Percentiles rank a stretch among this genome's conserved stretches.
Conservation (phyloP, 768 basidiomycete genomes). For the Rhodotorula babjevae region DNA sequence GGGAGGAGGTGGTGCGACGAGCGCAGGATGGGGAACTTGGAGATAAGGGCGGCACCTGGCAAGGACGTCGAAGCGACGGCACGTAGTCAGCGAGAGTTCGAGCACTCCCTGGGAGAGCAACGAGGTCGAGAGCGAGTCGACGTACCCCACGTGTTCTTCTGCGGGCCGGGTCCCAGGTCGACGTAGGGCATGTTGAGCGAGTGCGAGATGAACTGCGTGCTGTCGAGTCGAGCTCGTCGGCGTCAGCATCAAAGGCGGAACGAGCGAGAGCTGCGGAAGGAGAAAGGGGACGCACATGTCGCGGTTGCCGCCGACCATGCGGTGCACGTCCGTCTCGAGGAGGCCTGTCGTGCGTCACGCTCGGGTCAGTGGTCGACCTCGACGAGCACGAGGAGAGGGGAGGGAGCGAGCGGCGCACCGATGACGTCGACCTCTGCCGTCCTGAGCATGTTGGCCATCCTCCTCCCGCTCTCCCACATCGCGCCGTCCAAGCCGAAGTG, state of each 20-base stretch:
- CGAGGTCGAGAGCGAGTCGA: neutral
- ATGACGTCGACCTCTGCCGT: constrained; percentile 83
- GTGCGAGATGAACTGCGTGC: constrained; percentile 69
- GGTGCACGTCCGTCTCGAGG: constrained; percentile 76
- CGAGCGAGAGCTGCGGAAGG: too few species aligned
- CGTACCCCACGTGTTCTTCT: constrained; percentile 48
- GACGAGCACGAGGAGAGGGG: neutral
- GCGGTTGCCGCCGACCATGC: constrained; percentile 73
- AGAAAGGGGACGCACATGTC: constrained; percentile 59
- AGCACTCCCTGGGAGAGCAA: too few species aligned
- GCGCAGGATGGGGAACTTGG: constrained; percentile 77
- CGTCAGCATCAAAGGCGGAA: constrained; percentile 32
- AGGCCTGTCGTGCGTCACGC: constrained; percentile 44
- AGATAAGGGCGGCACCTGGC: constrained; percentile 27
- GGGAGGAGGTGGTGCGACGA: constrained; percentile 81
- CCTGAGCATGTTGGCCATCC: constrained; percentile 60
- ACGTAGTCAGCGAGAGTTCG: too few species aligned
- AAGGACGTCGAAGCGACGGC: too few species aligned
- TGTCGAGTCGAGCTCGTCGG: constrained; percentile 41
- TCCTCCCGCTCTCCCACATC: constrained; percentile 60
- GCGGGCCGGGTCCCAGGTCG: constrained; percentile 82
- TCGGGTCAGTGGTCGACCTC: neutral
- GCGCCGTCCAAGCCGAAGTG: constrained; percentile 76
- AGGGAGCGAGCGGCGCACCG: constrained; percentile 48
- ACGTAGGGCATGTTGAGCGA: constrained; percentile 76